Base-by-base conservation (phyloP, 345 rosid species). In the Arabis alpina region DNA sequence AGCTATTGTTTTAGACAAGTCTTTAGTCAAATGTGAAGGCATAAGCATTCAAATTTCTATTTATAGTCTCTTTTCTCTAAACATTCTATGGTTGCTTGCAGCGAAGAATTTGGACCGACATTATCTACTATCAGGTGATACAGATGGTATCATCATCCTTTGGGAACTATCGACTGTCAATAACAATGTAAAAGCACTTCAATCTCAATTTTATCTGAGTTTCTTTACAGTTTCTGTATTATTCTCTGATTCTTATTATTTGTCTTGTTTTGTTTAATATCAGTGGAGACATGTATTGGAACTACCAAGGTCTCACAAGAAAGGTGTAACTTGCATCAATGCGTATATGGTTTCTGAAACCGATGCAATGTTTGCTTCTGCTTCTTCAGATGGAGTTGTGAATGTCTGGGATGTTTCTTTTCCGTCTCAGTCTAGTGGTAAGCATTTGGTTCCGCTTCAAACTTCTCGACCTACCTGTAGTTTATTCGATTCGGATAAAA, bases 51-150 rank as follows among this genome's bases (percentile, higher is more conserved):
- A 9, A 28, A 63, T 63, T 28, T 64, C 64, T 54, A 25, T 64
- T 47, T 12, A 55, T 48, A 47, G 58, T 45, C 34, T 9, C 12
- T 40, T 19, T 19, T 1, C 23, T 19, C 23, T 19, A 19, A 63
- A 36, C 2, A 0, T 50, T 14, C 4, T 54, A 23, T 68, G 40
- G 30, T 32, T 55, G 32, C 67, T 71, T 8, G 47, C 88, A 91
- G 96, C 90, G 28, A 79, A 84, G 68, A 66, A 84, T 60, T 80
- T 85, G 48, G 83, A 80, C 71, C 64, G 67, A 69, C 96, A 87
- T 72, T 82, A 80, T 78, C 84, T 93, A 66, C 85, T 93, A 2
- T 91, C 97, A 36, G 98, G 96, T 77, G 98, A 89, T 85, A 71
- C 90, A 49, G 83, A 84, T 71, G 96, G 94, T 63, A 76, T 68